Conservation (phyloP, 768 basidiomycete species). For the Scleroderma citrinum region DNA sequence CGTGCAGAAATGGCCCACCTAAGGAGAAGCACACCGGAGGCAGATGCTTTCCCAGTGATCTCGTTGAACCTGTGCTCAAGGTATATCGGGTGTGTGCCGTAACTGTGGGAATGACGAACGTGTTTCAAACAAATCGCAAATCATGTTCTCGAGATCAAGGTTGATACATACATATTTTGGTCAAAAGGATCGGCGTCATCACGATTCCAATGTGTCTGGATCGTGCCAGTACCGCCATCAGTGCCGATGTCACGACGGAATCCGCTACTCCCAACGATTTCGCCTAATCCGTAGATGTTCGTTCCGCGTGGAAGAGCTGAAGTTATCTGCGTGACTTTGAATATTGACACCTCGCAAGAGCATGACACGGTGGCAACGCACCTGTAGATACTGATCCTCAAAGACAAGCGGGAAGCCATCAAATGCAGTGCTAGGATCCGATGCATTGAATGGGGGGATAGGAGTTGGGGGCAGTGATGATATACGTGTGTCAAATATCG, state of each 20-base stretch:
- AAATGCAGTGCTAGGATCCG: constrained; percentile 49
- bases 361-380: constrained; percentile 12
- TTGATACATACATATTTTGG: constrained; percentile 50
- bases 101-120: constrained; percentile 32
- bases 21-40: constrained; percentile 74
- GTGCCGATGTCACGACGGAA: constrained; percentile 56
- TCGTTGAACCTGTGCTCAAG: constrained; percentile 65
- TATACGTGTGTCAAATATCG: constrained; percentile 60
- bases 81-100: constrained; percentile 70
- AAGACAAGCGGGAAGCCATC: constrained; percentile 68
- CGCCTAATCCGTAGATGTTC: constrained; percentile 77
- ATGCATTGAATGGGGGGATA: constrained; percentile 33
- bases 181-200: constrained; percentile 60
- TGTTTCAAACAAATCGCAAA: background rate
- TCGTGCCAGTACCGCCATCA: constrained; percentile 44
- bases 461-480: constrained; percentile 51
- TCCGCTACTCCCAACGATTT: constrained; percentile 63
- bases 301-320: constrained; percentile 60
- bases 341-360: background rate
- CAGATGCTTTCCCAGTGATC: constrained; percentile 42
- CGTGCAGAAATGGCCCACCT: constrained; percentile 37
- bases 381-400: constrained; percentile 77
- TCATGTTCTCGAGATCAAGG: background rate
- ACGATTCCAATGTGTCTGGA: constrained; percentile 66
- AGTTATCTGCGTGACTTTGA: constrained; percentile 37